Evolutionary conservation across 371 early-diverging fungal species (phyloP), one percentile per base, ranked within the genome.

Genomic region (Mucor velutinosus): DNA sequence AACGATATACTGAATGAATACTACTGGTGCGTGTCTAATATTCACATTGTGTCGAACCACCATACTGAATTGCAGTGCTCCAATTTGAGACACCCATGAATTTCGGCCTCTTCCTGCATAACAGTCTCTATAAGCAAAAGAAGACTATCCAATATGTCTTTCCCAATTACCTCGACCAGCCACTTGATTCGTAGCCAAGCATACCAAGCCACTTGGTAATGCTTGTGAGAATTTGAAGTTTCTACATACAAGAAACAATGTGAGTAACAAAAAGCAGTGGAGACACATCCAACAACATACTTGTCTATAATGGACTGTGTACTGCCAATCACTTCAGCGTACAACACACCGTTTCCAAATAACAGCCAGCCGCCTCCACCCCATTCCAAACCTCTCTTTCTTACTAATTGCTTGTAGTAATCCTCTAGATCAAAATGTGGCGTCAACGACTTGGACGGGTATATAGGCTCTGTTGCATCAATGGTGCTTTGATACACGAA

Each of bases 231-330:
- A 81, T 35, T 73, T 79, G 27, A 80, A 74, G 74, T 97, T 96
- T 58, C 86, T 86, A 67, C 0, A 55, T 17, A 45, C 11, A 35
- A 35, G 12, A 17, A 35, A 14, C 32, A 15, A 2, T 8, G 21
- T 37, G 19, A 59, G 23, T 21, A 59, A 12, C 41, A 59, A n/a
- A 4, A 23, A 45, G 5, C 47, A 17, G 33, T 19, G 1, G 11
- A 23, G 6, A 60, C 8, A 10, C 3, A 27, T 21, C 8, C 7
- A 25, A 47, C 29, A 32, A 14, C 51, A 35, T 81, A 91, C 85
- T 91, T 93, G 66, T 96, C 96, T 33, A 97, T 75, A 41, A 97
- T 71, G 2, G 96, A 94, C 75, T 97, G 97, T 2, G 98, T 98
- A 15, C 95, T 95, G 2, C 86, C 83, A 4, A 94, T 80, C 0